These are phyloP conservation scores for Fragilaria radians DNA, from an alignment of 108 stramenopile genomes.

Conservation along the genomic window DNA sequence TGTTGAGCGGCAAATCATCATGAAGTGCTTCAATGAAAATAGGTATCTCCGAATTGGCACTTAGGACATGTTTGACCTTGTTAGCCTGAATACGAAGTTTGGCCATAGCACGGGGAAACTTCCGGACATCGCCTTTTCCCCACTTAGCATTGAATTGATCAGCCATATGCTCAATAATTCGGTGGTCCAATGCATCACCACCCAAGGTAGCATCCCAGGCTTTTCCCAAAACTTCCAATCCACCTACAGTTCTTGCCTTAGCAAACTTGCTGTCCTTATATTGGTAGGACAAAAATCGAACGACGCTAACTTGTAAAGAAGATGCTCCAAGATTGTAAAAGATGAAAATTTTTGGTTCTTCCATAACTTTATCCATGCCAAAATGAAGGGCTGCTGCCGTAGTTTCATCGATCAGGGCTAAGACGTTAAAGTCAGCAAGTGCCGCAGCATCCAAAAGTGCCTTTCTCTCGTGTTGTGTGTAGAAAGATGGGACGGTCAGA, in stretches of 20 bases:
- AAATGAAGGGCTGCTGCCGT: slow-evolving; percentile 97
- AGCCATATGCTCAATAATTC: slow-evolving; percentile 88
- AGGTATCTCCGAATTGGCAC: slow-evolving; percentile 95
- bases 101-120: slow-evolving; percentile 85
- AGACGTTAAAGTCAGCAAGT: slow-evolving; percentile 92
- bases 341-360: slow-evolving; percentile 72
- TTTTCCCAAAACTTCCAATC: slow-evolving; percentile 88
- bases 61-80: slow-evolving; percentile 97
- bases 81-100: slow-evolving; percentile 94
- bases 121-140: slow-evolving; percentile 73
- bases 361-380: slow-evolving; percentile 90
- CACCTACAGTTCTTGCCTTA: slow-evolving; percentile 85
- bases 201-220: slow-evolving; percentile 94
- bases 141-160: slow-evolving; percentile 90
- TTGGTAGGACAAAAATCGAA: slow-evolving; percentile 66
- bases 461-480: slow-evolving; percentile 89
- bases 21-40: slow-evolving; percentile 91
- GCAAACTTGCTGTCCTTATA: slow-evolving; percentile 60
- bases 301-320: slow-evolving; percentile 80
- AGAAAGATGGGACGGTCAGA: slow-evolving; percentile 94
- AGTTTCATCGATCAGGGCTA: slow-evolving; percentile 95
- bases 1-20: slow-evolving; percentile 82
- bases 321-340: slow-evolving; percentile 99
- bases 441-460: slow-evolving; percentile 92
- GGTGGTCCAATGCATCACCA: slow-evolving; percentile 81